These are phyloP conservation scores for Termitomyces titanicus DNA, from an alignment of 768 basidiomycete species.

Conservation along the genomic window DNA sequence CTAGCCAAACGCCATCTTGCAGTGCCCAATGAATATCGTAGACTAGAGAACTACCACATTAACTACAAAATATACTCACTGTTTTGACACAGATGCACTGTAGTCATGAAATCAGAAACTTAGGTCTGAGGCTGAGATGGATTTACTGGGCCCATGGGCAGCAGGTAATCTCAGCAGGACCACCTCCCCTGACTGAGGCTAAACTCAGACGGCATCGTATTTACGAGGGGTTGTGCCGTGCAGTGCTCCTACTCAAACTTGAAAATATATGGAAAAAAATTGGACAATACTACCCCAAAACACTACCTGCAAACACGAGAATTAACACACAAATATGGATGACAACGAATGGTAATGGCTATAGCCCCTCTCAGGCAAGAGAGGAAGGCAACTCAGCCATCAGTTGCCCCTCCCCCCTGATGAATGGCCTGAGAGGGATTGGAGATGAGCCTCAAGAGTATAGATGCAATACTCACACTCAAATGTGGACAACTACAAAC, in stretches of 20 bases:
- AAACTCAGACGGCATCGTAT: not conserved
- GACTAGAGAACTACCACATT: no score
- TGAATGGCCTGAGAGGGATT: not conserved
- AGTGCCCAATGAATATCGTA: no score
- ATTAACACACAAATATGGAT: no score
- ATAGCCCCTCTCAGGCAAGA: not conserved
- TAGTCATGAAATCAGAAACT: no score
- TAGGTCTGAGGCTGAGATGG: not conserved
- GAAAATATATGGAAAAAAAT: no score
- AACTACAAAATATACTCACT: no score
- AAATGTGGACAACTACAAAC: no score
- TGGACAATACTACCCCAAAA: not conserved
- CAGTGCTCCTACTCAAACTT: not conserved
- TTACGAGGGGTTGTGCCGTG: not conserved
- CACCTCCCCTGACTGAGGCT: not conserved
- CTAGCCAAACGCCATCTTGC: no score
- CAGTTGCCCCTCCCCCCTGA: not conserved
- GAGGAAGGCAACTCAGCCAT: not conserved
- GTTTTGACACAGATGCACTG: no score
- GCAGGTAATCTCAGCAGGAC: not conserved
- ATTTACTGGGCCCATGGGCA: not conserved
- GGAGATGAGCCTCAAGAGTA: not conserved
- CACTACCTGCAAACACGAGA: not conserved
- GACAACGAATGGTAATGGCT: not conserved
- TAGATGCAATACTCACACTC: no score